A percentile compares a stretch with the other conserved stretches of the same genome.
Evolutionary conservation across 331 rosid genomes (phyloP).

Genomic region (Malus hybrid): DNA sequence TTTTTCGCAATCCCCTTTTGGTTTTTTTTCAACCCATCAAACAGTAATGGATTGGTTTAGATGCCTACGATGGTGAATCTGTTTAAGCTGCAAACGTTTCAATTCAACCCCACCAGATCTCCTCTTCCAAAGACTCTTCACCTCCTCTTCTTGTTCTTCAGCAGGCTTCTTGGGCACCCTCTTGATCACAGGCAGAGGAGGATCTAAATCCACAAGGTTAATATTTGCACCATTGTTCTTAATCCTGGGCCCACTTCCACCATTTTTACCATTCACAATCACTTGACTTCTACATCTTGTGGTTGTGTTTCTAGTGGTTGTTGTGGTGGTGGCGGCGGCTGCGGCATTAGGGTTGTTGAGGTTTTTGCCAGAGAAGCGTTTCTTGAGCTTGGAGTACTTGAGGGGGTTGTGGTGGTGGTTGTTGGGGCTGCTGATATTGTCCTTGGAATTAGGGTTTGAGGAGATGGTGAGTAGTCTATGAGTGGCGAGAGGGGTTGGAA

Average conservation of each 20-base stretch:
- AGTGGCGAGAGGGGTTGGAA: constrained; percentile 35
- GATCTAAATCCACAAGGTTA: constrained; percentile 67
- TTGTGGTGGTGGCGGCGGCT: constrained; percentile 2
- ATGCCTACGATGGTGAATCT: constrained; percentile 40
- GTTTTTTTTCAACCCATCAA: constrained; percentile 16
- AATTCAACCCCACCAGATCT: constrained; percentile 58
- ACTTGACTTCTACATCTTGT: constrained; percentile 19
- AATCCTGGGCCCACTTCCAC: background rate
- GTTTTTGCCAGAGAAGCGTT: constrained; percentile 56
- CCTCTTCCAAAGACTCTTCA: constrained; percentile 70
- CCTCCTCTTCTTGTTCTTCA: constrained; percentile 27
- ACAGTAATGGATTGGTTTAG: constrained; percentile 60
- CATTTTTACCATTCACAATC: background rate
- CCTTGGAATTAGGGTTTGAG: constrained; percentile 19
- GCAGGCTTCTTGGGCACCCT: constrained; percentile 12
- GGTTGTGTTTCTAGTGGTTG: background rate
- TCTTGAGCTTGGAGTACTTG: constrained; percentile 68
- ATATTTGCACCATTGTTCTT: constrained; percentile 11
- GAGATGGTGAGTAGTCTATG: constrained; percentile 2
- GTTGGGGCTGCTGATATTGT: background rate
- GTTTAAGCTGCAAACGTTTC: constrained; percentile 62
- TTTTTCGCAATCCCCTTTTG: background rate
- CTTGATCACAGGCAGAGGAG: constrained; percentile 86
- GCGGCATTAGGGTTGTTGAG: constrained; percentile 13
- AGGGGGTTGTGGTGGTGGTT: constrained; percentile 7